phyloP scores from a whole-genome alignment of 148 eudicot genomes.

The Cornus florida region DNA sequence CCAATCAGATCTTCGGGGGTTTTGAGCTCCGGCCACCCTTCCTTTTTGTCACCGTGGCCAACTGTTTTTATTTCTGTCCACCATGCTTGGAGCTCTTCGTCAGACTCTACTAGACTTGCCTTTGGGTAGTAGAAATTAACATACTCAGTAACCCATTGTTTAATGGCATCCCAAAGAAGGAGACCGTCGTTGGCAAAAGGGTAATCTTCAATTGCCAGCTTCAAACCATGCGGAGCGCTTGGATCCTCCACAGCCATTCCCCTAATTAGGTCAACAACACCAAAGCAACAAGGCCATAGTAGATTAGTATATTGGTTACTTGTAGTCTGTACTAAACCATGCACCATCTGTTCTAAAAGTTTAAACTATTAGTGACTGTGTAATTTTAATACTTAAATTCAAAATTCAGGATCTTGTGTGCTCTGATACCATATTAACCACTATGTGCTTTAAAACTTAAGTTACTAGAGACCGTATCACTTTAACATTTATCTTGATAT shows the following conservation, averaged over 20 bases:
- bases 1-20: conserved; percentile 40
- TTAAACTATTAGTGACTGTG: too few relatives aligned
- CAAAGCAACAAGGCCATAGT: background rate
- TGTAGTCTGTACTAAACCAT: too few relatives aligned
- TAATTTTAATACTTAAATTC: too few relatives aligned
- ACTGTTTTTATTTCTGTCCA: conserved; percentile 62
- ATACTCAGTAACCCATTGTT: conserved; percentile 71
- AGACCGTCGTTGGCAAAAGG: conserved; percentile 81
- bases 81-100: conserved; percentile 73
- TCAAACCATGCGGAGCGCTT: conserved; percentile 62
- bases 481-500: too few relatives aligned
- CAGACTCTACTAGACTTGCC: conserved; percentile 30
- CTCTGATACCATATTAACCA: too few relatives aligned
- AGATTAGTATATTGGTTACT: background rate
- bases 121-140: conserved; percentile 57
- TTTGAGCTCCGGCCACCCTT: conserved; percentile 77
- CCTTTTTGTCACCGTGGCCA: conserved; percentile 75
- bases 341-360: too few relatives aligned
- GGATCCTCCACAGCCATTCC: conserved; percentile 79
- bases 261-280: conserved; percentile 13
- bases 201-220: conserved; percentile 66
- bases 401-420: too few relatives aligned
- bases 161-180: conserved; percentile 59
- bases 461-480: too few relatives aligned
- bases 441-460: too few relatives aligned